Conservation (phyloP, 805 yeast genomes). For the Wickerhamiella musiphila region DNA sequence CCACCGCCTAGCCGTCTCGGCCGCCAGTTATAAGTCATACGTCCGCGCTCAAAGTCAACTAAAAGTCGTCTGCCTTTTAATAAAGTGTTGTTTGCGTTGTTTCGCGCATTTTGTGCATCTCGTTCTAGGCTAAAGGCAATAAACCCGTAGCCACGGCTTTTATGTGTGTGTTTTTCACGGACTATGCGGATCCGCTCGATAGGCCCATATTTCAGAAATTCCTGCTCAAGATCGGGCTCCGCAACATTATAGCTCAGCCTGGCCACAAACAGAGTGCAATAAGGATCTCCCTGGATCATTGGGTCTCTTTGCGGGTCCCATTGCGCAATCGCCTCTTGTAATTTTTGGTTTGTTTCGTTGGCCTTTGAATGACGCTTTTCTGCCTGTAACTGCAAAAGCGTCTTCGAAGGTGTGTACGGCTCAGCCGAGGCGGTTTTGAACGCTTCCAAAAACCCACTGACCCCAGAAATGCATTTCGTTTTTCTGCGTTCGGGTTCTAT, state of each 20-base stretch:
- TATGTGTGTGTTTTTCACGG: slow-evolving; percentile 32
- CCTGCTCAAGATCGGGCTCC: slow-evolving; percentile 51
- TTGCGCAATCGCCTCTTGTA: slow-evolving; percentile 23
- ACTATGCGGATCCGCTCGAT: slow-evolving; percentile 48
- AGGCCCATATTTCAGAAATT: slow-evolving; percentile 48
- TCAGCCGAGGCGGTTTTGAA: slow-evolving; percentile 17
- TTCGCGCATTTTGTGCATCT: slow-evolving; percentile 45
- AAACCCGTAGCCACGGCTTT: slow-evolving; percentile 73
- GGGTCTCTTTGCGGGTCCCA: slow-evolving; percentile 46
- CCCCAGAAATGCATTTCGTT: slow-evolving; percentile 31
- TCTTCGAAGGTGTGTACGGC: slow-evolving; percentile 20
- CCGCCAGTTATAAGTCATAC: slow-evolving; percentile 23
- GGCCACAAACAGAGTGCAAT: slow-evolving; percentile 59
- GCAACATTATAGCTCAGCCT: slow-evolving; percentile 46
- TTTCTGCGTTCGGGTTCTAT: slow-evolving; percentile 30
- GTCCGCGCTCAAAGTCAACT: slow-evolving; percentile 25
- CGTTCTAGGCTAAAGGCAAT: slow-evolving; percentile 44
- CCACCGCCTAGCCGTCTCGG: slow-evolving; percentile 65
- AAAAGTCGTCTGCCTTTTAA: slow-evolving; percentile 35
- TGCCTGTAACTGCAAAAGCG: slow-evolving; percentile 18
- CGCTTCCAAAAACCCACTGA: slow-evolving; percentile 21
- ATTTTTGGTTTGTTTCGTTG: slow-evolving; percentile 9
- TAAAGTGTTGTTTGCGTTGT: slow-evolving; percentile 36
- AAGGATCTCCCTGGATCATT: slow-evolving; percentile 53
- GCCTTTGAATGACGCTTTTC: slow-evolving; percentile 14